phyloP scores from a whole-genome alignment of 169 alveolate species.

The Pseudocohnilembus persalinus region DNA sequence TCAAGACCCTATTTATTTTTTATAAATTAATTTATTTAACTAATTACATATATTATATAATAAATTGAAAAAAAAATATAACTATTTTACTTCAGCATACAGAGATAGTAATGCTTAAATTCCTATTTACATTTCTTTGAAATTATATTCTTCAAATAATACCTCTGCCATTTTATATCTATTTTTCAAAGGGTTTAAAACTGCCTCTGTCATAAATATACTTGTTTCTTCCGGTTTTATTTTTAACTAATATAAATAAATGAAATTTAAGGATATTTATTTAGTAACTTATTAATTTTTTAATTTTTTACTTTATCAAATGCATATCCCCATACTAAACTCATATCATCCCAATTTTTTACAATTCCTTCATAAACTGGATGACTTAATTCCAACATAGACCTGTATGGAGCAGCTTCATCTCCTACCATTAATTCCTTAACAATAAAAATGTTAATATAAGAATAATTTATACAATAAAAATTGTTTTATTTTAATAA shows the following conservation, averaged over 20 bases:
- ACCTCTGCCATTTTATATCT: conserved; percentile 76
- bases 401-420: conserved; percentile 70
- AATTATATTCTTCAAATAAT: conserved; percentile 76
- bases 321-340: conserved; percentile 75
- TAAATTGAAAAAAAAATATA: no score
- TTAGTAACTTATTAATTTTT: not conserved
- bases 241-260: not conserved
- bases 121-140: conserved; percentile 65
- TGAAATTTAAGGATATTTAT: not conserved
- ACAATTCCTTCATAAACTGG: conserved; percentile 84
- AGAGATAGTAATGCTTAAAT: conserved; percentile 78
- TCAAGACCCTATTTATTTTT: conserved; percentile 57
- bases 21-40: not conserved
- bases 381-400: conserved; percentile 71
- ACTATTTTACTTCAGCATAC: conserved; percentile 56
- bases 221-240: conserved; percentile 12
- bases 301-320: conserved; percentile 46
- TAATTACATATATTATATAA: not conserved
- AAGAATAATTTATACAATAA: conserved; percentile 1
- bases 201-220: conserved; percentile 83
- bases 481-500: no score
- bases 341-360: conserved; percentile 81
- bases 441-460: not conserved
- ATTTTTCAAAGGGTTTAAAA: conserved; percentile 74
- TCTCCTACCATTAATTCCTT: conserved; percentile 75